Evolutionary conservation across 2,329 filamentous ascomycete species (phyloP).

Genomic region (Calonectria pauciramosa): DNA sequence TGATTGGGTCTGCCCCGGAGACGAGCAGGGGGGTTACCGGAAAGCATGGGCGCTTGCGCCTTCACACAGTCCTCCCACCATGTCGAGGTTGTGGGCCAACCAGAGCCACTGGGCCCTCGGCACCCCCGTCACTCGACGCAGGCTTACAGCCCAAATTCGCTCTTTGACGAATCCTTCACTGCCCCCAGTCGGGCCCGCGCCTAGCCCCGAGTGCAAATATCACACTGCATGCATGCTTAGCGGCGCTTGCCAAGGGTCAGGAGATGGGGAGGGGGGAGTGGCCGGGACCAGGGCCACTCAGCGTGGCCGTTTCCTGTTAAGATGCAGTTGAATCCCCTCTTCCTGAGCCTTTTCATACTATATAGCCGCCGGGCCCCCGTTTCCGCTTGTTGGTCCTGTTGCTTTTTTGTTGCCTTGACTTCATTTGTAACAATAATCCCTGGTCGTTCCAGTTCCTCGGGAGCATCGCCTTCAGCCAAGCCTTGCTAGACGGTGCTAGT

Average conservation of each 20-base stretch:
- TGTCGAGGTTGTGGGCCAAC: conserved; percentile 35
- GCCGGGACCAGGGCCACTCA: conserved; percentile 28
- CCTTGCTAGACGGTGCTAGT: conserved; percentile 33
- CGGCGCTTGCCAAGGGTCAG: conserved; percentile 43
- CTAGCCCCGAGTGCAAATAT: conserved; percentile 40
- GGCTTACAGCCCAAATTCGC: conserved; percentile 28
- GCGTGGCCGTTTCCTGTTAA: conserved; percentile 23
- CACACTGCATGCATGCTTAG: conserved; percentile 49
- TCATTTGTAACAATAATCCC: conserved; percentile 39
- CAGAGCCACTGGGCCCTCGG: conserved; percentile 29
- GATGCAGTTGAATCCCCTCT: conserved; percentile 31
- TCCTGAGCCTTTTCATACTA: conserved; percentile 34
- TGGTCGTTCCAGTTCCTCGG: conserved; percentile 42
- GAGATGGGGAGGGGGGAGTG: neutral
- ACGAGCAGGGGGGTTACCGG: conserved; percentile 32
- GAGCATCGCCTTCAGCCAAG: conserved; percentile 34
- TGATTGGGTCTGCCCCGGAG: conserved; percentile 45
- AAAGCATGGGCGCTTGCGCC: conserved; percentile 46
- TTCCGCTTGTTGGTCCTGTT: conserved; percentile 36
- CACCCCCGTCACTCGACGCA: conserved; percentile 29
- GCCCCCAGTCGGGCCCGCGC: conserved; percentile 32
- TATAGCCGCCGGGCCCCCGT: conserved; percentile 47
- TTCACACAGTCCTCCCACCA: conserved; percentile 42
- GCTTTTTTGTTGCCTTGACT: conserved; percentile 35
- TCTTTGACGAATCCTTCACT: conserved; percentile 38